These are phyloP conservation scores for Dioscorea alata DNA, from an alignment of 106 monocot species.

Conservation along the genomic window DNA sequence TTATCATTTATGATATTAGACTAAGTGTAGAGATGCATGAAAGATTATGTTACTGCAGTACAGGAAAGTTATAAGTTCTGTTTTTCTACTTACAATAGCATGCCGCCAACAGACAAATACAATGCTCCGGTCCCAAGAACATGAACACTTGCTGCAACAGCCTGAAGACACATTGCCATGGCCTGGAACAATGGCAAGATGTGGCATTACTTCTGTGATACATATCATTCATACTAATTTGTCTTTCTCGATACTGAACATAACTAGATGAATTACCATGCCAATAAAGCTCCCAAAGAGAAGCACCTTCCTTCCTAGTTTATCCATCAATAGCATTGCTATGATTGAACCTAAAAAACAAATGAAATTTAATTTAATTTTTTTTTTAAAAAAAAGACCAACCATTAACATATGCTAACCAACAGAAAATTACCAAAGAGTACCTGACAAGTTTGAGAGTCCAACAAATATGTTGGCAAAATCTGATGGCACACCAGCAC, in stretches of 20 bases:
- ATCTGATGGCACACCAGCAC: constrained; percentile 73
- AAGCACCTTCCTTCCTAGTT: constrained; percentile 72
- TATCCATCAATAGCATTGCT: constrained; percentile 97
- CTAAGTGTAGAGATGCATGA: too few species aligned
- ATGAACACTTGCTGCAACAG: constrained; percentile 40
- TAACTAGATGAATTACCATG: constrained; percentile 51
- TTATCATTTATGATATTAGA: too few species aligned
- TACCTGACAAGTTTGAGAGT: constrained; percentile 81
- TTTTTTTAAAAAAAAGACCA: too few species aligned
- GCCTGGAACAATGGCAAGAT: constrained; percentile 32
- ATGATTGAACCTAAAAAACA: constrained; percentile 55
- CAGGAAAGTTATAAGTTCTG: not conserved
- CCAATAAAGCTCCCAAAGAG: constrained; percentile 77
- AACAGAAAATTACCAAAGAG: constrained; percentile 7
- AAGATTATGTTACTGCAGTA: too few species aligned
- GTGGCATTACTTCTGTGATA: too few species aligned
- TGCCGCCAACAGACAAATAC: constrained; percentile 89
- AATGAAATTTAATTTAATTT: not conserved
- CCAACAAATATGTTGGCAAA: constrained; percentile 84
- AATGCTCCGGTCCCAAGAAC: constrained; percentile 23
- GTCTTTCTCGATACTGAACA: too few species aligned
- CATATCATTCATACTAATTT: too few species aligned
- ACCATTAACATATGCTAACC: not conserved
- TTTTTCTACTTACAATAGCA: constrained; percentile 64
- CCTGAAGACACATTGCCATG: constrained; percentile 80